Conservation (phyloP, 371 early-diverging fungal species). For the Amoeboaphelidium protococcarum region DNA sequence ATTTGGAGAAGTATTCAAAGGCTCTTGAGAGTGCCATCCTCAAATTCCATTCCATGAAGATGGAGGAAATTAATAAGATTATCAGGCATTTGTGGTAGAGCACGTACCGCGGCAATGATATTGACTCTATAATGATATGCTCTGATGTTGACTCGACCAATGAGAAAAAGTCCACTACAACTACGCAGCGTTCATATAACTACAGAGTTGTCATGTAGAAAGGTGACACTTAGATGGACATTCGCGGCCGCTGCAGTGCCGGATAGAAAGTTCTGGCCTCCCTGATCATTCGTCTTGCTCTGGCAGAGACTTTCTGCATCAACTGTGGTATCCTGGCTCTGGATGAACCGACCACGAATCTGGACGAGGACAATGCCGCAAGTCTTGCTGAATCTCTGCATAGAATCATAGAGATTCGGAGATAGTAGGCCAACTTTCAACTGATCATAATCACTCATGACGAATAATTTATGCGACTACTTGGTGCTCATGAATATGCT, state of each 20-base stretch:
- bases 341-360: slow-evolving; percentile 98
- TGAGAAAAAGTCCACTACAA: slow-evolving; percentile 32
- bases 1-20: slow-evolving; percentile 60
- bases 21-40: slow-evolving; percentile 83
- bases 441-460: slow-evolving; percentile 98
- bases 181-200: slow-evolving; percentile 47
- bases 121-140: slow-evolving; percentile 81
- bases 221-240: slow-evolving; percentile 66
- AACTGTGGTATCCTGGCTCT: slow-evolving; percentile 91
- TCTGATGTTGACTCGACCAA: slow-evolving; percentile 49
- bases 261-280: slow-evolving; percentile 97
- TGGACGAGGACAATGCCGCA: slow-evolving; percentile 82
- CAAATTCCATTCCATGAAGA: slow-evolving; percentile 80
- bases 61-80: slow-evolving; percentile 90
- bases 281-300: slow-evolving; percentile 86
- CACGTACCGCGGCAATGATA: slow-evolving; percentile 91
- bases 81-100: slow-evolving; percentile 91
- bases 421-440: slow-evolving; percentile 74
- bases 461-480: slow-evolving; percentile 72
- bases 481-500: slow-evolving; percentile 46
- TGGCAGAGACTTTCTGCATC: slow-evolving; percentile 84
- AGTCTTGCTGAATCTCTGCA: slow-evolving; percentile 65
- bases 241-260: slow-evolving; percentile 95
- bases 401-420: slow-evolving; percentile 43
- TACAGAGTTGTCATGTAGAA: slow-evolving; percentile 98